Evolutionary conservation across 345 rosid species (phyloP).

Genomic region (Melaleuca quinquenervia): DNA sequence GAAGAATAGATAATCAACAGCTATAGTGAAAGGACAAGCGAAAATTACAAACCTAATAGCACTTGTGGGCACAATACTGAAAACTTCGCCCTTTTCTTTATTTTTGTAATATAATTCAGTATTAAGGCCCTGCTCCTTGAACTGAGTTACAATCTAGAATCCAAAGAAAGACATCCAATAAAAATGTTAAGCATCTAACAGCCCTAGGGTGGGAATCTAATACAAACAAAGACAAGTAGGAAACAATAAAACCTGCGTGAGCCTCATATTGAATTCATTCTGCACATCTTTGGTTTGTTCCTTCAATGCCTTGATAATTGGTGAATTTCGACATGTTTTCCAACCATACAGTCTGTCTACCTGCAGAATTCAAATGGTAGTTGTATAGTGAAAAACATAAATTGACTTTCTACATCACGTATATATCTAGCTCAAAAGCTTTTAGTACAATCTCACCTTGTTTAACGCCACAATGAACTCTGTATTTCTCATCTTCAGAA

Average conservation of each 20-base stretch:
- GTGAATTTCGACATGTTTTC: constrained; percentile 71
- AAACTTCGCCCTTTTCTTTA: constrained; percentile 72
- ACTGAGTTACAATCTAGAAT: constrained; percentile 57
- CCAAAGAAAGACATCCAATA: background rate
- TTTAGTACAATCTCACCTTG: constrained; percentile 40
- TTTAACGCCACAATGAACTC: constrained; percentile 91
- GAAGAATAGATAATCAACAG: background rate
- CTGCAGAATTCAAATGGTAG: constrained; percentile 21
- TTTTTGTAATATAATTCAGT: constrained; percentile 86
- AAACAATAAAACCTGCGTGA: constrained; percentile 31
- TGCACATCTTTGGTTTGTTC: constrained; percentile 57
- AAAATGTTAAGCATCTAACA: background rate
- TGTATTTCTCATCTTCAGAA: constrained; percentile 70
- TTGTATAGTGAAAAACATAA: background rate
- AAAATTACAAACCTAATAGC: constrained; percentile 50
- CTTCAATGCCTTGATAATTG: constrained; percentile 59
- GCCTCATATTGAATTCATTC: constrained; percentile 66
- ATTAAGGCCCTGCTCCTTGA: constrained; percentile 86
- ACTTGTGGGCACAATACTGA: constrained; percentile 89
- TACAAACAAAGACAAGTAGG: background rate
- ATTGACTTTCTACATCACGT: background rate
- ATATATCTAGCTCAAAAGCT: background rate
- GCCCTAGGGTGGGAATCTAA: background rate
- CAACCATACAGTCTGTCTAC: constrained; percentile 93
- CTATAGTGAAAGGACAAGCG: background rate